A percentile compares a stretch with the other conserved stretches of the same genome.
Evolutionary conservation across 306 rosid genomes (phyloP).

Genomic region (Amphicarpaea edgeworthii): DNA sequence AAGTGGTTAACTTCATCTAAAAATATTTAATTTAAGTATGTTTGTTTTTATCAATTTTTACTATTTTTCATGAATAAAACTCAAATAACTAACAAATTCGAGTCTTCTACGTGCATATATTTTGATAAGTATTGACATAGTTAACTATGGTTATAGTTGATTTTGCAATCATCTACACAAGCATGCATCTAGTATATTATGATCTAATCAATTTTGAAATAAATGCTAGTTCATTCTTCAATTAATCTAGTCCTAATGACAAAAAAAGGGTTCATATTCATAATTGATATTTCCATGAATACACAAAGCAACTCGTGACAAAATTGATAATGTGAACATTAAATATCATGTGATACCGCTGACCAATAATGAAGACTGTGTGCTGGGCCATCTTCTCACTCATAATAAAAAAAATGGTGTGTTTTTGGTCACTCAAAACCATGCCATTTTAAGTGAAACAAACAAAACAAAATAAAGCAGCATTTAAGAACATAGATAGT

Average conservation of each 20-base stretch:
- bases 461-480: not conserved
- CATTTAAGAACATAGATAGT: not conserved
- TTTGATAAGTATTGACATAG: no score
- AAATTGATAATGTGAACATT: not conserved
- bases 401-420: not conserved
- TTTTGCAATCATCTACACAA: no score
- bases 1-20: no score
- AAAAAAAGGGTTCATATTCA: not conserved
- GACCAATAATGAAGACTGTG: not conserved
- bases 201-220: no score
- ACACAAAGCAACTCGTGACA: not conserved
- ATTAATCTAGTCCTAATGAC: not conserved
- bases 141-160: no score
- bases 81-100: no score
- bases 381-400: not conserved
- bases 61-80: no score
- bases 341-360: not conserved
- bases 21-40: no score
- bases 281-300: not conserved
- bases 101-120: no score
- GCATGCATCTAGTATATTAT: no score
- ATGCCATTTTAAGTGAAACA: conserved; percentile 1
- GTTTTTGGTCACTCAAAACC: not conserved
- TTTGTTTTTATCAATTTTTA: no score
- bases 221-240: no score